Evolutionary conservation across 1,139 yeast species (phyloP).

Genomic region (Geotrichum restrictum): DNA sequence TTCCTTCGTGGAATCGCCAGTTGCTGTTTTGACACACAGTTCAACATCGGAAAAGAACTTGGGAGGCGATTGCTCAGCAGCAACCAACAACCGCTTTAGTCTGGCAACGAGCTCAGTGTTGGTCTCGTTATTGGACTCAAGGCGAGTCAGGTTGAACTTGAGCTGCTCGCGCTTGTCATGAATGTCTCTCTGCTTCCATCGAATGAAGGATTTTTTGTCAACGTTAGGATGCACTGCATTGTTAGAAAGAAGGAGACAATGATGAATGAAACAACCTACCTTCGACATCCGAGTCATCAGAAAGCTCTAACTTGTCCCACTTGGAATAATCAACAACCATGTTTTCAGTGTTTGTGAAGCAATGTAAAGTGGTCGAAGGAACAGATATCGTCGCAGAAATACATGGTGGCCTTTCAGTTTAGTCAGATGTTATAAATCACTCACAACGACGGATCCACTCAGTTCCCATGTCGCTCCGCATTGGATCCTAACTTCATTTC

Average conservation of each 20-base stretch:
- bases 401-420: too few species aligned
- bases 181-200: conserved; percentile 96
- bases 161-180: conserved; percentile 87
- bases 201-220: conserved; percentile 85
- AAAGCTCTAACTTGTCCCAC: conserved; percentile 93
- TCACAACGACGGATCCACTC: too few species aligned
- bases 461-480: not conserved
- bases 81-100: conserved; percentile 57
- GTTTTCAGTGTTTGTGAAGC: too few species aligned
- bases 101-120: conserved; percentile 69
- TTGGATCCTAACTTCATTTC: not conserved
- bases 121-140: conserved; percentile 72
- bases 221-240: conserved; percentile 89
- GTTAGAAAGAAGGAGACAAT: conserved; percentile 1
- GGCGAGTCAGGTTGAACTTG: conserved; percentile 67
- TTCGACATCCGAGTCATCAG: conserved; percentile 94
- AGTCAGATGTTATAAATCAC: too few species aligned
- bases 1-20: conserved; percentile 30
- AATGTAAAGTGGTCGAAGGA: too few species aligned
- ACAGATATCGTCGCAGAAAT: too few species aligned
- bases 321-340: conserved; percentile 80
- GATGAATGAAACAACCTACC: conserved; percentile 25
- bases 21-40: conserved; percentile 24
- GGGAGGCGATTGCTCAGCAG: conserved; percentile 24
- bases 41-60: conserved; percentile 12